phyloP scores from a whole-genome alignment of 1,284 basidiomycete species.

The Naganishia liquefaciens region DNA sequence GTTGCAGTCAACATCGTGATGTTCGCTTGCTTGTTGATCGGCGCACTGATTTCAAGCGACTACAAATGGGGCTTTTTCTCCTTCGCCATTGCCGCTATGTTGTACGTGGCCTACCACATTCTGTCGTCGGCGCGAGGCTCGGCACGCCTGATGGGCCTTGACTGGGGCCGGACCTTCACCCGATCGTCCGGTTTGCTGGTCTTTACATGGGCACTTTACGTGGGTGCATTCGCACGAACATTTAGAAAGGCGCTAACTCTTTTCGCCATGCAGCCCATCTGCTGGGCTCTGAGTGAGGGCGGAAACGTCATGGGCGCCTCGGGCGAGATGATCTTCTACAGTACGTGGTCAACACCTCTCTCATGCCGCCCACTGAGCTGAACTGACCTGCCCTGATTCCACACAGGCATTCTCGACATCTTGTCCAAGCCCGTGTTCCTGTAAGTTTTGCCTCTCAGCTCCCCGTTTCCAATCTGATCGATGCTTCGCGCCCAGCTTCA shows the following conservation, averaged over 20 bases:
- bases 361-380: background rate
- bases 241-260: background rate
- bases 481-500: slow-evolving; percentile 1
- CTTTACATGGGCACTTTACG: slow-evolving; percentile 16
- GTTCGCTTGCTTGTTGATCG: slow-evolving; percentile 8
- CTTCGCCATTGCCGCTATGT: background rate
- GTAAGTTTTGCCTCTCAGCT: background rate
- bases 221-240: background rate
- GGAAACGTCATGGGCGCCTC: slow-evolving; percentile 23
- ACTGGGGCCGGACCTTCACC: slow-evolving; percentile 18
- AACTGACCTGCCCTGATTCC: background rate
- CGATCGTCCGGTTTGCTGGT: slow-evolving; percentile 3
- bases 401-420: slow-evolving; percentile 22
- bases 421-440: slow-evolving; percentile 24
- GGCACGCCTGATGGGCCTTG: slow-evolving; percentile 14
- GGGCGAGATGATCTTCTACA: slow-evolving; percentile 26
- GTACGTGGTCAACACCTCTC: too few species aligned
- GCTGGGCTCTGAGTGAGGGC: slow-evolving; percentile 25
- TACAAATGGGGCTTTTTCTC: slow-evolving; percentile 23
- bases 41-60: slow-evolving; percentile 15
- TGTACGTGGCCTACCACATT: slow-evolving; percentile 15
- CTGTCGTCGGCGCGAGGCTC: slow-evolving; percentile 13
- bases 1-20: slow-evolving; percentile 6
- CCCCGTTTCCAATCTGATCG: too few species aligned
- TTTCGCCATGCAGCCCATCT: slow-evolving; percentile 1